These are phyloP conservation scores for Leccinum pallidistipes DNA, from an alignment of 1,284 basidiomycete genomes.

Conservation along the genomic window DNA sequence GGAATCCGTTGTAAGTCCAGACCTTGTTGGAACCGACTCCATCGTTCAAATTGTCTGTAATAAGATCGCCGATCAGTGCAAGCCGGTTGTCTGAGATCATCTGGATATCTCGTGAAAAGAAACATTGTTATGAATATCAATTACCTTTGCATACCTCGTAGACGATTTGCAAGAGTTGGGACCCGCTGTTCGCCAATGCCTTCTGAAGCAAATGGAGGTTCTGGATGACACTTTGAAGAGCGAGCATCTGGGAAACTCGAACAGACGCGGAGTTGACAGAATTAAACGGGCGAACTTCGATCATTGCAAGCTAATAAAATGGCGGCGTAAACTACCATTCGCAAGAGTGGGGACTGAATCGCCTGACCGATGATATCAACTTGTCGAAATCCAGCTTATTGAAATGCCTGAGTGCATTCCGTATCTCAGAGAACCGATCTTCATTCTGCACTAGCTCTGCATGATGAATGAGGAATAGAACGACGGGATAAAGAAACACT, in stretches of 20 bases:
- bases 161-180: constrained; percentile 65
- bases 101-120: constrained; percentile 34
- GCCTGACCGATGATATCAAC: constrained; percentile 67
- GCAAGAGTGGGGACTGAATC: background rate
- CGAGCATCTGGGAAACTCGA: constrained; percentile 76
- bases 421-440: constrained; percentile 69
- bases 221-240: constrained; percentile 68
- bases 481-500: background rate
- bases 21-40: constrained; percentile 63
- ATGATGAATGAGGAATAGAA: constrained; percentile 15
- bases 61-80: constrained; percentile 56
- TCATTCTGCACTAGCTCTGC: constrained; percentile 76
- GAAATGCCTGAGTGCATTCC: constrained; percentile 66
- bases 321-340: background rate
- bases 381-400: constrained; percentile 89
- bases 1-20: background rate
- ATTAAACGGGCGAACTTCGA: constrained; percentile 53
- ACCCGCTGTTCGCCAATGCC: constrained; percentile 57
- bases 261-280: constrained; percentile 64
- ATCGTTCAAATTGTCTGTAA: constrained; percentile 71
- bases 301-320: constrained; percentile 55
- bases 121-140: too few species aligned
- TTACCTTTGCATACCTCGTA: constrained; percentile 43
- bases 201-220: constrained; percentile 61
- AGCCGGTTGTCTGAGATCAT: constrained; percentile 74